phyloP scores from a whole-genome alignment of 495 filamentous ascomycete genomes.

The Parathielavia hyrcaniae region DNA sequence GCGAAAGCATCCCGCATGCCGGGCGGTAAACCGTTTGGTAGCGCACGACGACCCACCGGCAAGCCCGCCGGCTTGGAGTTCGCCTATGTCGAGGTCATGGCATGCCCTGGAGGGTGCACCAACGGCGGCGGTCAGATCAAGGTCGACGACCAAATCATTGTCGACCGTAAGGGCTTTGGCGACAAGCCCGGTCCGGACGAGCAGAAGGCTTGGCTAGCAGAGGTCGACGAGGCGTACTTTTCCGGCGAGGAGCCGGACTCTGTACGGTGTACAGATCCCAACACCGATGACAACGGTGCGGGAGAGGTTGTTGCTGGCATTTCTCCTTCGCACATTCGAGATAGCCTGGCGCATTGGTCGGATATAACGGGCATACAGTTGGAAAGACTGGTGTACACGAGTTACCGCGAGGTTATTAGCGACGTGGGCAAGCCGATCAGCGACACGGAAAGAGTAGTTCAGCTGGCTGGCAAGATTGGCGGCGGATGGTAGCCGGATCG shows the following conservation, averaged over 20 bases:
- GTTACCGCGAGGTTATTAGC: slow-evolving; percentile 85
- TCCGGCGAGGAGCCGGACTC: slow-evolving; percentile 60
- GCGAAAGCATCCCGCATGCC: slow-evolving; percentile 67
- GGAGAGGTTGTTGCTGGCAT: slow-evolving; percentile 50
- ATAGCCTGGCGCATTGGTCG: slow-evolving; percentile 67
- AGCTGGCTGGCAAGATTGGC: slow-evolving; percentile 85
- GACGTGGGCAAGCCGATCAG: slow-evolving; percentile 75
- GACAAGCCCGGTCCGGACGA: slow-evolving; percentile 59
- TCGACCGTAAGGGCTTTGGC: slow-evolving; percentile 40
- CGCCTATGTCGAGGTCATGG: slow-evolving; percentile 96
- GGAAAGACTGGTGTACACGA: slow-evolving; percentile 73
- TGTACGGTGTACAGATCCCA: slow-evolving; percentile 27
- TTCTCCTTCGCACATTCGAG: slow-evolving; percentile 49
- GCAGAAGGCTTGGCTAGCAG: slow-evolving; percentile 78
- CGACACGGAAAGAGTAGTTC: slow-evolving; percentile 76
- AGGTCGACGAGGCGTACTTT: slow-evolving; percentile 91
- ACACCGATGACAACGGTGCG: slow-evolving; percentile 19
- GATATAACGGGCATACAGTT: slow-evolving; percentile 59
- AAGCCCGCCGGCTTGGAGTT: slow-evolving; percentile 53
- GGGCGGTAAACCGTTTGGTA: slow-evolving; percentile 52
- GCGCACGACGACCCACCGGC: slow-evolving; percentile 43
- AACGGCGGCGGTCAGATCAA: slow-evolving; percentile 96
- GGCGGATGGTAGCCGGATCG: slow-evolving; percentile 70
- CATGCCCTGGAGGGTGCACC: slow-evolving; percentile 94
- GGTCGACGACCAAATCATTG: slow-evolving; percentile 60